A percentile compares a stretch with the other conserved stretches of the same genome.
phyloP scores from a whole-genome alignment of 805 yeast genomes.

The Hanseniaspora mollemarum region DNA sequence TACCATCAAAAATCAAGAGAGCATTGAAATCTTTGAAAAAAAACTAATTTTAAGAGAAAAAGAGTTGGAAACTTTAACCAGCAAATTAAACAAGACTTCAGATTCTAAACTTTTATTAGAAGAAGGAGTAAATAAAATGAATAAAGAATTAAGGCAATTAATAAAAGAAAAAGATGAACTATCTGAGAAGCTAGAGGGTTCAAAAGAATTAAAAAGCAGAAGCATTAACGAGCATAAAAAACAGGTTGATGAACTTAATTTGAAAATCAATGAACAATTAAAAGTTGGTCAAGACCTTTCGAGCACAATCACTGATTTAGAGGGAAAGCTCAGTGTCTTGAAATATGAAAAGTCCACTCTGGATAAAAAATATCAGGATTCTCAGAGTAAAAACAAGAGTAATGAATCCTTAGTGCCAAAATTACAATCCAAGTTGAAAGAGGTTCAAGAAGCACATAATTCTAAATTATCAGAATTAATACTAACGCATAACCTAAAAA shows the following conservation, averaged over 20 bases:
- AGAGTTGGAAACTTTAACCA: constrained; percentile 22
- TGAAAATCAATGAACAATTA: constrained; percentile 18
- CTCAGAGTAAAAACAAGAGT: constrained; percentile 24
- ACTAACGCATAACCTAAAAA: constrained; percentile 12
- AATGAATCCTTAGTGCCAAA: constrained; percentile 32
- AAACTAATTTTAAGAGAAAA: constrained; percentile 17
- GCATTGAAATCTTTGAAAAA: constrained; percentile 26
- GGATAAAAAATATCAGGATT: constrained; percentile 23
- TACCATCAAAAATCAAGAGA: constrained; percentile 30
- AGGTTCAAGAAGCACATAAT: constrained; percentile 29
- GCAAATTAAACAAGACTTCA: constrained; percentile 23
- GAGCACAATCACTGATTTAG: constrained; percentile 21
- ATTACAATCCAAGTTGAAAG: constrained; percentile 37
- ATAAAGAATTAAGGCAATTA: constrained; percentile 61
- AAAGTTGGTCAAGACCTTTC: constrained; percentile 1
- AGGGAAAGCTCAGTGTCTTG: constrained; percentile 20
- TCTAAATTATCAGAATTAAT: not conserved
- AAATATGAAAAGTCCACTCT: constrained; percentile 23
- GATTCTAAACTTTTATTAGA: constrained; percentile 54
- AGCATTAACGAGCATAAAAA: constrained; percentile 22
- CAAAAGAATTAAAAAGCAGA: constrained; percentile 29
- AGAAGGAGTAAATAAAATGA: constrained; percentile 83
- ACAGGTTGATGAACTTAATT: constrained; percentile 19
- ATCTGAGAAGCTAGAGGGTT: constrained; percentile 38
- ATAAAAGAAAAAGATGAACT: constrained; percentile 47